Base-by-base conservation (phyloP, 2,329 filamentous ascomycete genomes). In the Diaporthe citrichinensis region DNA sequence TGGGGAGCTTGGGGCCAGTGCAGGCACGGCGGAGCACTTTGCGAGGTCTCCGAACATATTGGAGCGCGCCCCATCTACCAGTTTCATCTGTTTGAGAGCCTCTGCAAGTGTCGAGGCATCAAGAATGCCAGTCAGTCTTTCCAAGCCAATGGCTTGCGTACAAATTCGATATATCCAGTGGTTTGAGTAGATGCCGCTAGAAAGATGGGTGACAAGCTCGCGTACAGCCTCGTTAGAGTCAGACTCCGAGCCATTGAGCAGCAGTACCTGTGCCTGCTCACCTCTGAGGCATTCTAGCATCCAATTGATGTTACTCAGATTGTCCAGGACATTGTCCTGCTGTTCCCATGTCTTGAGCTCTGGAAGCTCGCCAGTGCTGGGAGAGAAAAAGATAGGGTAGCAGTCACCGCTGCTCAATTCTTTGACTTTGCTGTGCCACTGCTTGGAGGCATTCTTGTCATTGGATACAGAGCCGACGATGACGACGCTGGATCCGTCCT, bases 381-480 rank as follows among this genome's bases (percentile, higher is more conserved):
- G 36, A 15, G 68, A 76, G 68, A 75, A 69, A 14, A 76, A 61
- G 55, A 76, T 75, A 17, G 75, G 75, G 77, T 83, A 80, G 71
- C 78, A 79, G 73, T 83, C 81, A n/a, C 82, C 79, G 39, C 79
- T 76, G 77, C 79, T 80, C 73, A 84, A 74, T 34, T 84, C 81
- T 57, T 80, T 78, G 15, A 84, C 73, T 55, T 80, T 79, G 36
- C 81, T 79, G 23, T 79, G 77, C 77, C 81, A 80, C 23, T 78
- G 77, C 5, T 76, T 49, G n/a, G 78, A 77, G 78, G 76, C 71
- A 20, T 87, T 88, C 34, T 92, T 87, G 1, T 88, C 87, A 46
- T 90, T 88, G 14, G 93, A 93, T 8, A 94, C 95, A 25, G 83
- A 83, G n/a, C 96, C 97, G 44, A 98, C 85, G 25, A 98, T 88